Conservation (phyloP, 768 basidiomycete species). For the Postia placenta region DNA sequence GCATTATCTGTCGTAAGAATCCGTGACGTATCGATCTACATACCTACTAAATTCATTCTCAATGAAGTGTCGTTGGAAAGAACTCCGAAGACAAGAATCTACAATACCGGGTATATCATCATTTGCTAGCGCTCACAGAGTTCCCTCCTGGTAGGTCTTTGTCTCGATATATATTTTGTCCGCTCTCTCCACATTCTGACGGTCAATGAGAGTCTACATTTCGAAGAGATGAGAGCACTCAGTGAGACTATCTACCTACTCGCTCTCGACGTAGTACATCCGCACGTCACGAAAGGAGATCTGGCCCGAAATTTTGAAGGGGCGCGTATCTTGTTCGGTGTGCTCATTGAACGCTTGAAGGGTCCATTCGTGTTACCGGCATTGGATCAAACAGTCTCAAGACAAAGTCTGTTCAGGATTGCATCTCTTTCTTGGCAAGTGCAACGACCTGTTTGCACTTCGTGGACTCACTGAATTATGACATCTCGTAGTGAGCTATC, state of each 20-base stretch:
- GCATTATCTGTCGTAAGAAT: conserved; percentile 12
- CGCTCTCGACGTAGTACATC: not conserved
- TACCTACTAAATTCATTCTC: not conserved
- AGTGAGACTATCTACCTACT: conserved; percentile 5
- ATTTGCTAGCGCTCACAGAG: conserved; percentile 1
- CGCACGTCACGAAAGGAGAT: not conserved
- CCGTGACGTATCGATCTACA: not conserved
- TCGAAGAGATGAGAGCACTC: not conserved
- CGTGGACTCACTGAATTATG: not conserved
- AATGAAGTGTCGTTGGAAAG: not conserved
- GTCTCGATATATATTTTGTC: not conserved
- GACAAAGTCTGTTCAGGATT: not conserved
- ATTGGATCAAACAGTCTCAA: not conserved
- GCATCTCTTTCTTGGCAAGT: not conserved
- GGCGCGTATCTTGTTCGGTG: conserved; percentile 1
- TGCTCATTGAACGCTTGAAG: conserved; percentile 4
- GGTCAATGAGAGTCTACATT: not conserved
- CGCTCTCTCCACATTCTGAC: conserved; percentile 1
- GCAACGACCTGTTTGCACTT: not conserved
- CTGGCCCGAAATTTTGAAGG: not conserved
- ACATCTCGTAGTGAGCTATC: not conserved
- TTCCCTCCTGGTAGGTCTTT: conserved; percentile 3
- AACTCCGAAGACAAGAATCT: not conserved
- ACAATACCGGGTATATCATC: not conserved
- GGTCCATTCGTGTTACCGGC: not conserved